Percentiles rank a stretch among this genome's conserved stretches.
Conservation (phyloP, 768 basidiomycete species). For the Gymnopilus dilepis region DNA sequence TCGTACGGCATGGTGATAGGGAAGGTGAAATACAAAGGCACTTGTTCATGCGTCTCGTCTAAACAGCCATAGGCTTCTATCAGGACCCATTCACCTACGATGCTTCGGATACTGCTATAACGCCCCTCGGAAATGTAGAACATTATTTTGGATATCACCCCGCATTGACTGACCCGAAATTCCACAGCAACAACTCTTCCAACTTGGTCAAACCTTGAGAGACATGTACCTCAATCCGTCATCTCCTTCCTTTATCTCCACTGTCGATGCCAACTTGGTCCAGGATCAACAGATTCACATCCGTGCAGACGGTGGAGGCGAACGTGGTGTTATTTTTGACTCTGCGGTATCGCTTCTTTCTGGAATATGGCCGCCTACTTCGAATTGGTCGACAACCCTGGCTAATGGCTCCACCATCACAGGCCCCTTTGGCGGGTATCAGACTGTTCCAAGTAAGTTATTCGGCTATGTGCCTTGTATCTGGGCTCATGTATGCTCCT, state of each 20-base stretch:
- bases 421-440: conserved; percentile 71
- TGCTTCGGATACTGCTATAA: conserved; percentile 61
- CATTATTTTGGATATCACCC: conserved; percentile 52
- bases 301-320: conserved; percentile 72
- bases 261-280: conserved; percentile 41
- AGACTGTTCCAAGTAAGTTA: conserved; percentile 52
- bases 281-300: conserved; percentile 46
- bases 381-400: conserved; percentile 53
- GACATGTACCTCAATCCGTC: conserved; percentile 57
- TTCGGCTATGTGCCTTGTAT: conserved; percentile 29
- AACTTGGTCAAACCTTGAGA: conserved; percentile 58
- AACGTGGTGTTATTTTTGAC: conserved; percentile 71
- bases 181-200: conserved; percentile 50
- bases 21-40: conserved; percentile 35
- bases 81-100: conserved; percentile 64
- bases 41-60: background rate
- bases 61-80: conserved; percentile 55
- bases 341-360: conserved; percentile 71
- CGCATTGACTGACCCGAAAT: background rate
- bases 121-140: conserved; percentile 70
- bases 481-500: conserved; percentile 9
- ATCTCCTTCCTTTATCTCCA: conserved; percentile 57
- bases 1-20: conserved; percentile 66
- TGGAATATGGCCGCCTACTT: conserved; percentile 64
- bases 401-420: conserved; percentile 66